Base-by-base conservation (phyloP, 2,329 filamentous ascomycete species). In the Alternaria arbusti region DNA sequence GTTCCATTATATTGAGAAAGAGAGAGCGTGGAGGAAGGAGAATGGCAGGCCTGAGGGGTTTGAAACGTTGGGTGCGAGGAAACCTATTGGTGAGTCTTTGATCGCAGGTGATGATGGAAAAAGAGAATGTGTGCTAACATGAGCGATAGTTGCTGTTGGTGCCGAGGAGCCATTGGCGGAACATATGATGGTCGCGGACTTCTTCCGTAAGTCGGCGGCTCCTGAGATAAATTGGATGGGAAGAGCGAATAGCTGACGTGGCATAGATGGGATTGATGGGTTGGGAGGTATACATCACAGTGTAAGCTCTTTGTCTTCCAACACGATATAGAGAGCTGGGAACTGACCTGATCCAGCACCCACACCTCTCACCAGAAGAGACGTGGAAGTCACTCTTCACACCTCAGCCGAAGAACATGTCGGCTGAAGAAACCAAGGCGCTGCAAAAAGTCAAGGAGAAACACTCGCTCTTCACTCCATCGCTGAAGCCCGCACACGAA, bases 1-100 rank as follows among this genome's bases (percentile, higher is more conserved):
- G 65, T 98, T 99, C 83, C 91, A 97, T 74, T 90, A 97, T 62
- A 87, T 99, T 57, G 93, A 97, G 69, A 92, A 93, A 77, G 96
- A 99, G 82, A 85, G 93, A 70, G 86, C 88, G 70, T 98, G 94
- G 94, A 88, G 96, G 67, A 88, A 88, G 76, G 82, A 87, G 12
- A 86, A 89, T 45, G 91, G 91, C 17, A 86, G 85, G 59, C 81
- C 87, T 1, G 85, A 90, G 59, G 91, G 92, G 1, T 98, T 94
- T 71, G 90, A 89, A 55, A 86, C 89, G 8, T 82, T 98, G 79
- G 88, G 86, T 70, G 85, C 87, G 13, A 89, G 84, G 78, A 96
- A 92, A 81, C 95, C 94, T 8, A 85, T 96, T 61, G 78, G 78
- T 80, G 67, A 23, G 70, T 47, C 40, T n/a, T n/a, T 4, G 6